These are phyloP conservation scores for Penicillium sp. DNA, from an alignment of 2,329 filamentous ascomycete species.

Conservation along the genomic window DNA sequence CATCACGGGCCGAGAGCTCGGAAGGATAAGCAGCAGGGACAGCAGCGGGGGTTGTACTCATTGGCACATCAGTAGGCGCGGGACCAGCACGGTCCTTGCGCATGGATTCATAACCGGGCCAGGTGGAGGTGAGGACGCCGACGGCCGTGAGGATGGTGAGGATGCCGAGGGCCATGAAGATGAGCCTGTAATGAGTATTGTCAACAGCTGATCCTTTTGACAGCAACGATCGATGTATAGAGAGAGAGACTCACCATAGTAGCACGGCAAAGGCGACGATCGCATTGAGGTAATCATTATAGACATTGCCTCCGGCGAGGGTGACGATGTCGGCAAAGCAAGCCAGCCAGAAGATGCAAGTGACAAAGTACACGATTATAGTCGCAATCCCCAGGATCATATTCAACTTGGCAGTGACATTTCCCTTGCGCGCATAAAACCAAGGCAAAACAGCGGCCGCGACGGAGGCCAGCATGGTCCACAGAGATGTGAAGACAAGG, in stretches of 20 bases:
- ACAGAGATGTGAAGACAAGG: slow-evolving; percentile 30
- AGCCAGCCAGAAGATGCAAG: slow-evolving; percentile 38
- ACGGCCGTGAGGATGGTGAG: slow-evolving; percentile 32
- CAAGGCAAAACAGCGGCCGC: slow-evolving; percentile 27
- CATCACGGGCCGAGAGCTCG: slow-evolving; percentile 18
- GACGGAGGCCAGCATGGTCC: slow-evolving; percentile 30
- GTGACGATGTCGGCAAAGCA: slow-evolving; percentile 33
- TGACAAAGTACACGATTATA: slow-evolving; percentile 31
- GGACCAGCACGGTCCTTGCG: slow-evolving; percentile 13
- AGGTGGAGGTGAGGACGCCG: slow-evolving; percentile 32
- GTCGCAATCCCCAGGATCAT: slow-evolving; percentile 24
- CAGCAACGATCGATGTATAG: not conserved
- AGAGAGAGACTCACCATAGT: slow-evolving; percentile 26
- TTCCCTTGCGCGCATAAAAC: slow-evolving; percentile 21
- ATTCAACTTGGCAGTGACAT: slow-evolving; percentile 22
- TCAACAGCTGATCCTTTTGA: not conserved
- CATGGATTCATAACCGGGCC: slow-evolving; percentile 31
- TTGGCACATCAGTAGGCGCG: slow-evolving; percentile 15
- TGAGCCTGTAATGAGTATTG: slow-evolving; percentile 28
- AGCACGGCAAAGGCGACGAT: slow-evolving; percentile 35
- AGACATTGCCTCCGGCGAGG: slow-evolving; percentile 9
- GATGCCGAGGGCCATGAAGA: slow-evolving; percentile 34
- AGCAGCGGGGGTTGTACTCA: slow-evolving; percentile 17
- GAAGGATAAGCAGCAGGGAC: slow-evolving; percentile 9
- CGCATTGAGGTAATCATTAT: slow-evolving; percentile 26